Base-by-base conservation (phyloP, 768 basidiomycete genomes). In the Boletellus emodensis region DNA sequence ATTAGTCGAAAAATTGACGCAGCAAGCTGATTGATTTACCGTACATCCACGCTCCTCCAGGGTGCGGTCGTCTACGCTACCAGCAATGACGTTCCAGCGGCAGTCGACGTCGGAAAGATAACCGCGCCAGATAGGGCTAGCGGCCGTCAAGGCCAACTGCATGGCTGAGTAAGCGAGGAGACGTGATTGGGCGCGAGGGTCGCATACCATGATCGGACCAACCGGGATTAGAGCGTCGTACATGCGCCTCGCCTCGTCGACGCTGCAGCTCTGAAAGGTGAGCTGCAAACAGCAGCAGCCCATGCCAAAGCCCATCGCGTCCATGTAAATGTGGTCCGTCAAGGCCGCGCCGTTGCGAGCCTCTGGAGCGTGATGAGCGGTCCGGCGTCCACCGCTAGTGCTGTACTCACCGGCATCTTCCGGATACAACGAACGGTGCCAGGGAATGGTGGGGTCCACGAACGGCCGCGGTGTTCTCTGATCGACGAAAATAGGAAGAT, bases 271-370 rank as follows among this genome's bases (percentile, higher is more conserved):
- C 69, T 99, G 96, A 73, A 98, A 97, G 13, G 96, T 99, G 53
- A 98, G 78, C 62, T 99, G 96, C 45, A 99, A 76, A 69, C 96
- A 98, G 62, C 92, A 95, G 59, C 95, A 98, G 6, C 96, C 96
- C 96, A 98, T 99, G 41, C 96, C 96, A 67, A 99, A 99, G 26
- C 94, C 95, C 96, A 98, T 98, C 9, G 96, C 94, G 67, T 99
- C 96, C 75, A 98, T 80, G 66, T 98, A 98, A 55, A 99, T 90
- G 68, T 98, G 94, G 65, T 95, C 85, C 30, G 76, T 74, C 33
- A 91, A 76, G 14, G 94, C 94, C 5, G 94, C 92, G 2, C 94
- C 94, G 54, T 84, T 78, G 70, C 85, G 90, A 1, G 94, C 94
- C 75, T 96, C 93, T 90, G 44, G 2, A 32, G 9, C 20, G 17